phyloP scores from a whole-genome alignment of 2,329 filamentous ascomycete genomes.

The Apiospora phragmitis region DNA sequence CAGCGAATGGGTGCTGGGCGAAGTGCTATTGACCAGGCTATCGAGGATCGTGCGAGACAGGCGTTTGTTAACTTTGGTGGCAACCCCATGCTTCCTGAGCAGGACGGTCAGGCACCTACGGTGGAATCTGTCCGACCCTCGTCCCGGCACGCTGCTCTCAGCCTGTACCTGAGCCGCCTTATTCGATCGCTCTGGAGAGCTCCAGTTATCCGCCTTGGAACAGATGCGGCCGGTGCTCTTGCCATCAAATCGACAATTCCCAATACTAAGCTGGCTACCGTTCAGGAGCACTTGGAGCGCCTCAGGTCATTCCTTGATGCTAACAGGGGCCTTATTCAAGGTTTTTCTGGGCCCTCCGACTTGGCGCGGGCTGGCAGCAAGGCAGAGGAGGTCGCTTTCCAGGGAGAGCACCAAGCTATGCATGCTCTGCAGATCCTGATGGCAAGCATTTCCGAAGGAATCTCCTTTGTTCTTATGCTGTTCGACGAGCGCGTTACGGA shows the following conservation, averaged over 20 bases:
- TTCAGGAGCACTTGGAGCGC: constrained; percentile 79
- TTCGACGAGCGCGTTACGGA: constrained; percentile 93
- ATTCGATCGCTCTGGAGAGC: constrained; percentile 86
- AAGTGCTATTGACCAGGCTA: constrained; percentile 77
- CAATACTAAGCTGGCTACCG: constrained; percentile 66
- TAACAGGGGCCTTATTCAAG: constrained; percentile 93
- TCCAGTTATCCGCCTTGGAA: constrained; percentile 62
- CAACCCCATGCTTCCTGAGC: constrained; percentile 79
- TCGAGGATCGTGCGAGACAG: constrained; percentile 80
- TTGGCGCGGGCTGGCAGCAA: constrained; percentile 75
- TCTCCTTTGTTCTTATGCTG: constrained; percentile 91
- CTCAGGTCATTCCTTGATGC: constrained; percentile 78
- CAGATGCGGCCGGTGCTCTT: constrained; percentile 57
- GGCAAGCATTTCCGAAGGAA: constrained; percentile 90
- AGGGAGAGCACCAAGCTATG: constrained; percentile 91
- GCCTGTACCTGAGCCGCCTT: constrained; percentile 84
- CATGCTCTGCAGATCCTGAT: constrained; percentile 84
- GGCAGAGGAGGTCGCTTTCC: constrained; percentile 87
- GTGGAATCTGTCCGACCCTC: constrained; percentile 86
- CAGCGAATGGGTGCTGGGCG: constrained; percentile 68
- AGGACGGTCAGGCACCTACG: constrained; percentile 68
- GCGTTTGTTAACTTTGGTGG: constrained; percentile 93
- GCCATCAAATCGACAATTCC: constrained; percentile 67
- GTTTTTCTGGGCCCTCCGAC: constrained; percentile 86
- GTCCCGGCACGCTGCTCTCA: constrained; percentile 83